Evolutionary conservation across 108 stramenopile genomes (phyloP).

Genomic region (Mediolabrus comicus): DNA sequence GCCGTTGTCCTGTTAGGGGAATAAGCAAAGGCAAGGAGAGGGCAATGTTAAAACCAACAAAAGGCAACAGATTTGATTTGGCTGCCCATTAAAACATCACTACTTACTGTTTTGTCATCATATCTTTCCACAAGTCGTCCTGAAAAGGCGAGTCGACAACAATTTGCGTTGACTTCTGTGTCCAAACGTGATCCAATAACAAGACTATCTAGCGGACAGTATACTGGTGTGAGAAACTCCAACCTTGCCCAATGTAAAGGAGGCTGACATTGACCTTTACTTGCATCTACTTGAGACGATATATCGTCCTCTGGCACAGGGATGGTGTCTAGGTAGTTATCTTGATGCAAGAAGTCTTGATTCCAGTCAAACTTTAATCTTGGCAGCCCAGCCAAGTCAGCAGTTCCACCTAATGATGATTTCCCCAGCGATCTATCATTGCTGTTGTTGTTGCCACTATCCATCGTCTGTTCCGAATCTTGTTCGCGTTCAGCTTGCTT

Average conservation of each 20-base stretch:
- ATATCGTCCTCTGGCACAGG: constrained; percentile 20
- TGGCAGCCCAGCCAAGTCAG: constrained; percentile 78
- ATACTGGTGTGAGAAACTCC: constrained; percentile 88
- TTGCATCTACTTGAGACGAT: neutral
- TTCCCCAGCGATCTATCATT: constrained; percentile 31
- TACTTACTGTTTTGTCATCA: constrained; percentile 37
- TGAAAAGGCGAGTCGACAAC: constrained; percentile 92
- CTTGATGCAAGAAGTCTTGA: constrained; percentile 82
- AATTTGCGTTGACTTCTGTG: constrained; percentile 60
- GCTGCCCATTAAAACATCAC: neutral
- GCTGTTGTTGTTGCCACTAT: neutral
- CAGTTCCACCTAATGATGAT: constrained; percentile 76
- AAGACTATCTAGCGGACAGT: constrained; percentile 82
- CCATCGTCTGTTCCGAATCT: constrained; percentile 7
- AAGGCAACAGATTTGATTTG: neutral
- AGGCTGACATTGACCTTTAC: constrained; percentile 13
- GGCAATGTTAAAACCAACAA: constrained; percentile 43
- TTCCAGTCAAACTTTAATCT: constrained; percentile 73
- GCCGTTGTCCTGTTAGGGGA: constrained; percentile 31
- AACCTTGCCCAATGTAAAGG: constrained; percentile 92
- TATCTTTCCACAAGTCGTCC: constrained; percentile 78
- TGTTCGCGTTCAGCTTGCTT: constrained; percentile 12
- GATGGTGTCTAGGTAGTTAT: constrained; percentile 64
- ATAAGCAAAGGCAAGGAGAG: no score
- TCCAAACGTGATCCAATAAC: constrained; percentile 95